These are phyloP conservation scores for Earliella scabrosa DNA, from an alignment of 1,284 basidiomycete genomes.

Conservation along the genomic window DNA sequence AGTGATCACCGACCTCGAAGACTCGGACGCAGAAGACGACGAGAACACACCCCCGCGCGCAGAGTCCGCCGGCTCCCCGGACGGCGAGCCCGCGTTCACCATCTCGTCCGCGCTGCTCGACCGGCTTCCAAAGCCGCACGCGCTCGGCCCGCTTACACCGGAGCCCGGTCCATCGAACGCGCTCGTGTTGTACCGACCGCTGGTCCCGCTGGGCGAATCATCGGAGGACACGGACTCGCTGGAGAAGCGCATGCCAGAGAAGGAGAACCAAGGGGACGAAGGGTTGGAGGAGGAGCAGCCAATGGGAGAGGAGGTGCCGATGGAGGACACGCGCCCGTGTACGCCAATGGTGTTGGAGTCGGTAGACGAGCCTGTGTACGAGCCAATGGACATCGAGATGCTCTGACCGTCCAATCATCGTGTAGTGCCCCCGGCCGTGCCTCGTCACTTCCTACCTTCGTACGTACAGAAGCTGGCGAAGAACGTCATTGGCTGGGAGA, in stretches of 20 bases:
- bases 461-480: background rate
- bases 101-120: slow-evolving; percentile 54
- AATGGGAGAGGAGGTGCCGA: slow-evolving; percentile 15
- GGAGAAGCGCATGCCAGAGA: background rate
- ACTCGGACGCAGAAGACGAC: slow-evolving; percentile 44
- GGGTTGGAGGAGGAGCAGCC: slow-evolving; percentile 6
- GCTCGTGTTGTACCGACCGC: slow-evolving; percentile 61
- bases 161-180: slow-evolving; percentile 45
- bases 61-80: background rate
- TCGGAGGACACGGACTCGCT: slow-evolving; percentile 19
- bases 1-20: slow-evolving; percentile 65
- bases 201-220: slow-evolving; percentile 25
- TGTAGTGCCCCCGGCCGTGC: too few species aligned
- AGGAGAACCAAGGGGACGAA: slow-evolving; percentile 2
- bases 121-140: slow-evolving; percentile 30
- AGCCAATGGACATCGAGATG: slow-evolving; percentile 65
- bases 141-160: slow-evolving; percentile 17
- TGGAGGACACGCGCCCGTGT: slow-evolving; percentile 19
- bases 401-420: slow-evolving; percentile 18
- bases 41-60: slow-evolving; percentile 20
- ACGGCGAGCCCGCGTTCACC: slow-evolving; percentile 22
- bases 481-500: too few species aligned
- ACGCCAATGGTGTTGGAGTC: slow-evolving; percentile 25
- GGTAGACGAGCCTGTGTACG: slow-evolving; percentile 34
- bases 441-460: background rate